These are phyloP conservation scores for Sequoia sempervirens DNA, from an alignment of 75 land plant genomes.

Conservation along the genomic window DNA sequence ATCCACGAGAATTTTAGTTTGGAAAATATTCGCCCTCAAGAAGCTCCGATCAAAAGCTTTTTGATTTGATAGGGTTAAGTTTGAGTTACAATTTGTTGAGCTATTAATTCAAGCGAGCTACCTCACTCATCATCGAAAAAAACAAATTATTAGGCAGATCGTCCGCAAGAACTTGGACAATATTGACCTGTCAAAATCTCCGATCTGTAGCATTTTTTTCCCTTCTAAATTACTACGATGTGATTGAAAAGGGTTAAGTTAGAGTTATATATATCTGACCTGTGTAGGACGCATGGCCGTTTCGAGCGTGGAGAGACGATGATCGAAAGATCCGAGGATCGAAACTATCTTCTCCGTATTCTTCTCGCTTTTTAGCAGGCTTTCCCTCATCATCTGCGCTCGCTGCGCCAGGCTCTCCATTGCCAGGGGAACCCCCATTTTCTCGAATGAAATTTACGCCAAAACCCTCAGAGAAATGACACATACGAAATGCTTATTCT, in stretches of 20 bases:
- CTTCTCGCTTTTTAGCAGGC: conserved; percentile 61
- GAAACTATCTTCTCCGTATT: conserved; percentile 71
- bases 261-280: conserved; percentile 15
- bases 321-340: conserved; percentile 89
- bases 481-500: not conserved
- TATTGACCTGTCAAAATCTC: not conserved
- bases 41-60: too few relatives aligned
- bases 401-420: conserved; percentile 53
- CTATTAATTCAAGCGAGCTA: too few relatives aligned
- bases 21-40: too few relatives aligned
- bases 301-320: conserved; percentile 89
- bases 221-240: not conserved
- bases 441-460: not conserved
- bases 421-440: conserved; percentile 39
- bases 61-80: too few relatives aligned
- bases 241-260: not conserved
- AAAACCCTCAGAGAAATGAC: not conserved
- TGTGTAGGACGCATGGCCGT: conserved; percentile 95
- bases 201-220: not conserved
- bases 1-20: not conserved
- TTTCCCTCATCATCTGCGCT: conserved; percentile 61
- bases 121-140: too few relatives aligned
- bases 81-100: too few relatives aligned
- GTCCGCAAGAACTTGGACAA: not conserved
- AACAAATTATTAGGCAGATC: not conserved